Evolutionary conservation across 73 alveolate species (phyloP).

Genomic region (Tetrahymena malaccensis): DNA sequence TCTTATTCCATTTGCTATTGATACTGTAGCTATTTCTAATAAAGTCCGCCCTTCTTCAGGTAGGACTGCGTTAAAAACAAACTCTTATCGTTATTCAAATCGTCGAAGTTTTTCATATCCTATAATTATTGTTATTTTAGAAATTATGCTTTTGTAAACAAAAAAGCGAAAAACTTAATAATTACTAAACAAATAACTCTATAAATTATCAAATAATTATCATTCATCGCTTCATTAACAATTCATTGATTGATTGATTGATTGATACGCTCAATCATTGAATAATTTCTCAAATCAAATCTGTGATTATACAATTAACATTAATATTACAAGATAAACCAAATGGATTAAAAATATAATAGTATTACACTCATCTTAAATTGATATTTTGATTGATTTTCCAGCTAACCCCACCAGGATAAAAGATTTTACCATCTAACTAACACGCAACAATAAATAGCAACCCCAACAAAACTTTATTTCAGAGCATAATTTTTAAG

Average conservation of each 20-base stretch:
- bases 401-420: background rate
- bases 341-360: background rate
- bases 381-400: background rate
- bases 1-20: background rate
- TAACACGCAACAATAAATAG: too few relatives aligned
- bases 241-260: background rate
- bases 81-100: background rate
- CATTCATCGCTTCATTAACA: background rate
- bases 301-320: background rate
- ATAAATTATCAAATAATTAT: background rate
- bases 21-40: background rate
- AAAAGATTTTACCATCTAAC: too few relatives aligned
- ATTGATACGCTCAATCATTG: too few relatives aligned
- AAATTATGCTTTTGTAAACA: background rate
- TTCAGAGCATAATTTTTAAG: too few relatives aligned
- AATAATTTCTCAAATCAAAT: background rate
- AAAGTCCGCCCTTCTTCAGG: background rate
- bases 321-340: background rate
- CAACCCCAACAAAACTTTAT: too few relatives aligned
- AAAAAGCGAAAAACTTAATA: background rate
- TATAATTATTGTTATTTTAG: background rate
- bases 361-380: background rate
- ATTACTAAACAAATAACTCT: background rate
- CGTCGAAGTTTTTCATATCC: background rate
- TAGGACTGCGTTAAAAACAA: background rate